These are phyloP conservation scores for Colletotrichum eleusines DNA, from an alignment of 2,329 filamentous ascomycete genomes.

Conservation along the genomic window DNA sequence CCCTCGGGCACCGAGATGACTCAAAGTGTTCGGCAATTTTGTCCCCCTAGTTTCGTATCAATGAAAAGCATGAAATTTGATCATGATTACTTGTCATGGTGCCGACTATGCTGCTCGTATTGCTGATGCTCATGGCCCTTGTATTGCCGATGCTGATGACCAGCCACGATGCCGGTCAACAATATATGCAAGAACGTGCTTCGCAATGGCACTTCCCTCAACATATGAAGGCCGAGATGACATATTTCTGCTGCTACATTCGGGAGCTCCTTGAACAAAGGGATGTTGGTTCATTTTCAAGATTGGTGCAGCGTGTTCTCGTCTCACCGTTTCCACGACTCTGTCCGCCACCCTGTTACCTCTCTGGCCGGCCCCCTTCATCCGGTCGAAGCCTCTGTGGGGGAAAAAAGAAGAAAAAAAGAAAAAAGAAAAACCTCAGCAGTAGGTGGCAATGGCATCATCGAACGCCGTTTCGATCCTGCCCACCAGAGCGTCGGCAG, in stretches of 20 bases:
- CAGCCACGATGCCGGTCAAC: background rate
- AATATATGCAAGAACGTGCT: background rate
- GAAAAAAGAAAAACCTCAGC: background rate
- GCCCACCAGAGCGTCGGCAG: constrained; percentile 52
- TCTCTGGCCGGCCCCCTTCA: background rate
- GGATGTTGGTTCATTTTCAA: background rate
- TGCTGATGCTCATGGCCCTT: background rate
- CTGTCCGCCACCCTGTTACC: background rate
- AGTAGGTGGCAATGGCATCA: constrained; percentile 52
- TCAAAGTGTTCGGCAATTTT: constrained; percentile 5
- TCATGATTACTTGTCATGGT: background rate
- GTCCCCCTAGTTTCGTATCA: constrained; percentile 27
- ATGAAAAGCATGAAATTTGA: constrained; percentile 34
- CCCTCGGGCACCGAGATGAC: background rate
- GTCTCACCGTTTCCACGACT: background rate
- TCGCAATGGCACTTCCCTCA: background rate
- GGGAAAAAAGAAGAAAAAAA: too few relatives aligned
- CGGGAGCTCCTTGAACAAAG: background rate
- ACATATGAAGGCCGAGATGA: background rate
- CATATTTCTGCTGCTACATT: background rate
- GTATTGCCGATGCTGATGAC: background rate
- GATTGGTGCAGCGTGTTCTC: background rate
- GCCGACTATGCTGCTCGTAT: background rate
- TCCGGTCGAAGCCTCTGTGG: background rate
- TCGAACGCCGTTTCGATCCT: constrained; percentile 56